Evolutionary conservation across 805 yeast species (phyloP).

Genomic region (Starmerella etchellsii): DNA sequence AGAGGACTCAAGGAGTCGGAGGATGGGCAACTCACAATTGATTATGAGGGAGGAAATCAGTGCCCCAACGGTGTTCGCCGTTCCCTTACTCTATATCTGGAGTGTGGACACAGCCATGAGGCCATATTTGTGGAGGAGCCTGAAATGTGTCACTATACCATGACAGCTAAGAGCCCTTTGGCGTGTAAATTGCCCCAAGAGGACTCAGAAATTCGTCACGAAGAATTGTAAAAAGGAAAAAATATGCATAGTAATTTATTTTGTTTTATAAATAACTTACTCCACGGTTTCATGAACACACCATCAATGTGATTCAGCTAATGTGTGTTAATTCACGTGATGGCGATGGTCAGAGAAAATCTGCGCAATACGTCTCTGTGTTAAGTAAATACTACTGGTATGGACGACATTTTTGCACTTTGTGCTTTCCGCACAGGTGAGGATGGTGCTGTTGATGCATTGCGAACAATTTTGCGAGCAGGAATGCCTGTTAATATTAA

Average conservation of each 20-base stretch:
- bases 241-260: no score
- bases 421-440: constrained; percentile 17
- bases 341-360: no score
- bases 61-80: constrained; percentile 95
- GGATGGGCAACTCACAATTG: constrained; percentile 27
- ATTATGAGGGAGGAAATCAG: constrained; percentile 50
- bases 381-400: background rate
- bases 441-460: constrained; percentile 18
- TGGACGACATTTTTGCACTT: constrained; percentile 6
- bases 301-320: no score
- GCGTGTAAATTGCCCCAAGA: constrained; percentile 12
- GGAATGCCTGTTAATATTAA: constrained; percentile 23
- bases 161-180: constrained; percentile 26
- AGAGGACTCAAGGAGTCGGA: constrained; percentile 20
- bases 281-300: no score
- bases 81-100: constrained; percentile 47
- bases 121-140: constrained; percentile 69
- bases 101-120: constrained; percentile 50
- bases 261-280: background rate
- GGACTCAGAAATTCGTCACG: constrained; percentile 4
- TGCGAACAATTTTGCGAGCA: constrained; percentile 15
- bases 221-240: constrained; percentile 5
- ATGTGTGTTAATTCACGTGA: no score
- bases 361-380: no score
- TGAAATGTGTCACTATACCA: constrained; percentile 68